Percentiles rank a stretch among this genome's conserved stretches.
phyloP scores from a whole-genome alignment of 257 asterid genomes.

The Sherardia arvensis region DNA sequence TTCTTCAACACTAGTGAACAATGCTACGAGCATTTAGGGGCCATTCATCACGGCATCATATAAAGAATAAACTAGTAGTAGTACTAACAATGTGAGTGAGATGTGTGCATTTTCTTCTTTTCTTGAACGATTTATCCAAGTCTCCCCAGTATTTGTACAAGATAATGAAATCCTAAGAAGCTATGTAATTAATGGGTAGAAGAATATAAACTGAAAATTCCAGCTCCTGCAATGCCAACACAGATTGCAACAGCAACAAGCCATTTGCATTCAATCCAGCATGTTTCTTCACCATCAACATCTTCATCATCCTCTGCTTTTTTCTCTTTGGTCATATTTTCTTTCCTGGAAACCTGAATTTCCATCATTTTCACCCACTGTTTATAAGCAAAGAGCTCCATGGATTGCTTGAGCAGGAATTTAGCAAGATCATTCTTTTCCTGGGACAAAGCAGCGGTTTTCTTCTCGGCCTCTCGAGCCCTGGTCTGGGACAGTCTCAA shows the following conservation, averaged over 20 bases:
- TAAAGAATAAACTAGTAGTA: constrained; percentile 13
- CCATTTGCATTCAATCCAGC: constrained; percentile 13
- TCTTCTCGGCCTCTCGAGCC: constrained; percentile 66
- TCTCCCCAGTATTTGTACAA: background rate
- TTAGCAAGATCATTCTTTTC: constrained; percentile 34
- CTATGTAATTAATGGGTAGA: background rate
- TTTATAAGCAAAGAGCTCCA: constrained; percentile 28
- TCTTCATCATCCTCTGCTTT: constrained; percentile 1
- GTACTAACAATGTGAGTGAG: background rate
- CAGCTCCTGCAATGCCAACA: constrained; percentile 40
- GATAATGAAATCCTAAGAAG: background rate
- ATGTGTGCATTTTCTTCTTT: constrained; percentile 3
- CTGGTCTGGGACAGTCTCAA: constrained; percentile 51
- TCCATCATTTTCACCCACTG: constrained; percentile 47
- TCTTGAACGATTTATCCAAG: background rate
- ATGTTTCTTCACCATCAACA: background rate
- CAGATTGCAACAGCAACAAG: constrained; percentile 30
- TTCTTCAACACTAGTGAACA: constrained; percentile 38
- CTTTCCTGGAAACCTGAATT: constrained; percentile 19
- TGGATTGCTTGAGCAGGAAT: constrained; percentile 34
- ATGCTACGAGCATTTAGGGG: constrained; percentile 68
- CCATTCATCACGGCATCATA: constrained; percentile 36
- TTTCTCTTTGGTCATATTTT: constrained; percentile 7
- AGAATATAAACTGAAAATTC: constrained; percentile 18
- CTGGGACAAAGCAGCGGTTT: constrained; percentile 18